These are phyloP conservation scores for Silene noctiflora DNA, from an alignment of 179 eudicot genomes.

Conservation along the genomic window DNA sequence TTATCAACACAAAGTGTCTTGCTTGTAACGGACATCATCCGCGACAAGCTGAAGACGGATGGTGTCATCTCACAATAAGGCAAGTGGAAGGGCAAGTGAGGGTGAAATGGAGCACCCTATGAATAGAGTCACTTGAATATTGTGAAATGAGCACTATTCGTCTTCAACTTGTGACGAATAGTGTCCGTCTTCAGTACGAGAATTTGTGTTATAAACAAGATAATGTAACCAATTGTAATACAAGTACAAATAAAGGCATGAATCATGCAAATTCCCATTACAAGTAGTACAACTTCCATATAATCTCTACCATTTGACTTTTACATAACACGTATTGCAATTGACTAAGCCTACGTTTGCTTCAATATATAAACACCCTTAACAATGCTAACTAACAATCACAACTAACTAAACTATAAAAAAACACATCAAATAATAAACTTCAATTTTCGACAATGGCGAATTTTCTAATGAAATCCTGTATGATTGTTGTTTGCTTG, in stretches of 20 bases:
- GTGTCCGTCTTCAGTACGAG: no score
- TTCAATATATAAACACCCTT: background rate
- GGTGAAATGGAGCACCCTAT: no score
- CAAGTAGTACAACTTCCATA: constrained; percentile 14
- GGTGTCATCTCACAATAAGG: no score
- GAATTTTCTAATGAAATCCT: constrained; percentile 5
- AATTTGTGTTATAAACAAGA: no score
- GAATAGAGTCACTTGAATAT: no score
- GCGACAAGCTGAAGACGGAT: no score
- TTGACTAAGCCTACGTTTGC: background rate
- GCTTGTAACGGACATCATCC: no score
- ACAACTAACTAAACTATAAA: background rate
- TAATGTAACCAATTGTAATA: no score
- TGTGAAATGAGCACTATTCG: no score
- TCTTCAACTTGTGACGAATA: no score
- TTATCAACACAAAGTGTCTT: no score
- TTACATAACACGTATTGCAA: background rate
- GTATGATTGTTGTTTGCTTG: constrained; percentile 3
- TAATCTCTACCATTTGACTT: background rate
- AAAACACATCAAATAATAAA: background rate
- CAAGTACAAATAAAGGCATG: constrained; percentile 9
- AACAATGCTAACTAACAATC: background rate
- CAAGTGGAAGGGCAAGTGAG: no score
- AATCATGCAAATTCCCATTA: background rate
- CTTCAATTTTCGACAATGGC: constrained; percentile 18